Percentiles rank a stretch among this genome's conserved stretches.
Conservation (phyloP, 441 rosid genomes). For the Cnidoscolus chayamansa region DNA sequence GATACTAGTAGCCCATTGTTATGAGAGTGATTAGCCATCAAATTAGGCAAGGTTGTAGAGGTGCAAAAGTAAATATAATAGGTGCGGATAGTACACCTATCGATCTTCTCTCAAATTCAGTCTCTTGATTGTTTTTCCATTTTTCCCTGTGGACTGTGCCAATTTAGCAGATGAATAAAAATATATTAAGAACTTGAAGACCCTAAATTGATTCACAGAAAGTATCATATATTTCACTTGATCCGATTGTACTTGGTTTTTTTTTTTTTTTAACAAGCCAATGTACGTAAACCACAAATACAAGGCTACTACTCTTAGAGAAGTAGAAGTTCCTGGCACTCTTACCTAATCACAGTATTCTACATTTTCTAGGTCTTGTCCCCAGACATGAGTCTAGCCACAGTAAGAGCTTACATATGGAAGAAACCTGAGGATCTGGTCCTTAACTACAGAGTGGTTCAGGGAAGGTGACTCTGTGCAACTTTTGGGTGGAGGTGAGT, state of each 20-base stretch:
- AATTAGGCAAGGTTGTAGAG: neutral
- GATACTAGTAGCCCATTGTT: neutral
- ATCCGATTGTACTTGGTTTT: no score
- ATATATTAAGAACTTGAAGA: neutral
- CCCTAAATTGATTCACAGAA: neutral
- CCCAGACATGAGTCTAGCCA: constrained; percentile 98
- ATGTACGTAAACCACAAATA: neutral
- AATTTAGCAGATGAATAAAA: neutral
- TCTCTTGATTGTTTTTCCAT: neutral
- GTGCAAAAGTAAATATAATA: neutral
- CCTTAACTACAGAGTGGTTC: constrained; percentile 79
- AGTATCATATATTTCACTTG: neutral
- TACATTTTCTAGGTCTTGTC: constrained; percentile 66
- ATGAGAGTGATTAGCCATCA: neutral
- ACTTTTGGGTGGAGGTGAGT: constrained; percentile 37
- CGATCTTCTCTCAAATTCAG: neutral
- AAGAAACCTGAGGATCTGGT: constrained; percentile 96
- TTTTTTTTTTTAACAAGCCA: neutral
- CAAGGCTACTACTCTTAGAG: no score
- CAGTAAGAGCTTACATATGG: constrained; percentile 92
- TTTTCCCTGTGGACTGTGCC: neutral
- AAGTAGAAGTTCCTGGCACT: neutral
- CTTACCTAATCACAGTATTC: neutral
- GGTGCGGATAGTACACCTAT: no score
- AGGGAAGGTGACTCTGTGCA: constrained; percentile 58